Base-by-base conservation (phyloP, 352 stramenopile species). In the Globisporangium heterothallicum region DNA sequence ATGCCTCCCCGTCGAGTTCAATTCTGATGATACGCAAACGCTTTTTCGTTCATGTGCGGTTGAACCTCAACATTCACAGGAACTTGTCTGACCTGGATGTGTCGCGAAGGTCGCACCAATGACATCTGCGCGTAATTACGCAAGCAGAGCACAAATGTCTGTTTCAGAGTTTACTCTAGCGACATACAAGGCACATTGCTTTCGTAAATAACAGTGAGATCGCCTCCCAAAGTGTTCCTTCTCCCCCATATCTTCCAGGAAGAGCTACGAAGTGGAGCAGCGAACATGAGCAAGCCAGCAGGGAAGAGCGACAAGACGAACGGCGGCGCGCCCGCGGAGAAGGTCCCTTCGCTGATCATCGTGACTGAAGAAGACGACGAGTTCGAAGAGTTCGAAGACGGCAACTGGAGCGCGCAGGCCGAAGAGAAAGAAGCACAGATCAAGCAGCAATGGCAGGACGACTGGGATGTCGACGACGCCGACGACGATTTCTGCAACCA, bases 401-500 rank as follows among this genome's bases (percentile, higher is more conserved):
- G 73, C 18, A 70, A 88, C 55, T 94, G 84, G 84, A 74, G 66
- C 56, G 79, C 68, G 26, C 68, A 79, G 53, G 66, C 64, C 35
- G 81, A 94, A 63, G 84, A 94, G 67, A 83, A 86, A 58, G 81
- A 91, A 40, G 72, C 66, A 44, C 74, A 88, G 51, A 74, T 94
- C 42, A 94, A 94, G 62, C 82, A 94, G 73, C 84, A 95, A 61
- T 96, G 87, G 87, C 87, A 96, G 72, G 87, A 96, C 65, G 87
- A 96, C 67, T 96, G 87, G 87, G 87, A 96, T 59, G 84, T 95
- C 35, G 87, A 96, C 45, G 84, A 95, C 57, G 84, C 84, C n/a
- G 87, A 95, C 61, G 85, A 95, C 67, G 87, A 95, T 59, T 96
- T 96, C 57, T 96, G 87, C 75, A 92, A 94, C 73, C 87, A 95